Conservation (phyloP, 805 yeast species). For the Candida koratica region DNA sequence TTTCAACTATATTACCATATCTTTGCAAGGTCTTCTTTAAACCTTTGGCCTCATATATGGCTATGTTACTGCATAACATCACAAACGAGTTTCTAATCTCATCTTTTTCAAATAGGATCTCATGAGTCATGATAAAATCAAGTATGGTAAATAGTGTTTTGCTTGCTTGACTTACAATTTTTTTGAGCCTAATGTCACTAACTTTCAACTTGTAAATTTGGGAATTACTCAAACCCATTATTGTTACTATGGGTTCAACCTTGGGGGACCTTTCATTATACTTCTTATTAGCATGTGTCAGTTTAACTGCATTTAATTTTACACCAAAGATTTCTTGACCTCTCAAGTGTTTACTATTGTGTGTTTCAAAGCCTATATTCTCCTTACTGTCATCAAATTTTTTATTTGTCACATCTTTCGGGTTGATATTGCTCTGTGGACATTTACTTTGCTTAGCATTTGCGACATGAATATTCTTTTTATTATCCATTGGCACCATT, state of each 20-base stretch:
- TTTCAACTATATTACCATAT: slow-evolving; percentile 25
- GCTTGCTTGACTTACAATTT: slow-evolving; percentile 28
- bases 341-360: no score
- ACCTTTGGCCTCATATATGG: slow-evolving; percentile 35
- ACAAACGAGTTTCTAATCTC: slow-evolving; percentile 21
- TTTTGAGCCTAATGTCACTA: slow-evolving; percentile 37
- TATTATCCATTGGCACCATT: no score
- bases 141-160: slow-evolving; percentile 9
- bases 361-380: no score
- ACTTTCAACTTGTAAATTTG: slow-evolving; percentile 30
- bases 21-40: slow-evolving; percentile 23
- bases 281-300: slow-evolving; percentile 19
- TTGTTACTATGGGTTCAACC: slow-evolving; percentile 31
- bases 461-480: no score
- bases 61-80: slow-evolving; percentile 30
- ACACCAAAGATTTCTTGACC: no score
- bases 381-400: no score
- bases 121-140: slow-evolving; percentile 6
- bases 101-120: slow-evolving; percentile 9
- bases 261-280: slow-evolving; percentile 28
- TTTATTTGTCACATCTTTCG: no score
- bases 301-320: slow-evolving; percentile 22
- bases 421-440: no score
- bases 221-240: slow-evolving; percentile 33
- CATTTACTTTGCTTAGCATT: no score